Conservation (phyloP, 495 filamentous ascomycete genomes). For the Parmelia sp. region DNA sequence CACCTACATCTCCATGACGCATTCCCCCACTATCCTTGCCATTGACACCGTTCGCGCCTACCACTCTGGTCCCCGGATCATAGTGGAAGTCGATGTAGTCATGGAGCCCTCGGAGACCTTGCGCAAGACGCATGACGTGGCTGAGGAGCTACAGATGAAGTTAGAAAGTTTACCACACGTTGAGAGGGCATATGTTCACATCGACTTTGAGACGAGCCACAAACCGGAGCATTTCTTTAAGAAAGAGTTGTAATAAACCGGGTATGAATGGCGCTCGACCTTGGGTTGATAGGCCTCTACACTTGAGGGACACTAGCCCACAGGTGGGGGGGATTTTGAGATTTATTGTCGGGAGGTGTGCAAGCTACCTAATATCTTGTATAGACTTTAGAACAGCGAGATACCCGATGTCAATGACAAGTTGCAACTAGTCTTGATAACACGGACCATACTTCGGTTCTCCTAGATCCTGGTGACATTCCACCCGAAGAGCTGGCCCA, state of each 20-base stretch:
- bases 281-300: background rate
- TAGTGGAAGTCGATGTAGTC: slow-evolving; percentile 86
- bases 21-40: slow-evolving; percentile 68
- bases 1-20: slow-evolving; percentile 93
- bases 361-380: too few species aligned
- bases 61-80: slow-evolving; percentile 80
- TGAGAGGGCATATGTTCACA: slow-evolving; percentile 93
- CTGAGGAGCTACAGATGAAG: slow-evolving; percentile 91
- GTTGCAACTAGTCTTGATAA: background rate
- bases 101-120: slow-evolving; percentile 67
- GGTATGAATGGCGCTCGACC: background rate
- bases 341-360: background rate
- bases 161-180: slow-evolving; percentile 87
- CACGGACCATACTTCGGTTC: background rate
- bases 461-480: background rate
- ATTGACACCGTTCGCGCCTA: slow-evolving; percentile 95
- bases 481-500: background rate
- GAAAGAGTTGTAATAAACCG: slow-evolving; percentile 47
- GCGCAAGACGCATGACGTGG: slow-evolving; percentile 81
- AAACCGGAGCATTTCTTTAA: slow-evolving; percentile 73
- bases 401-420: background rate
- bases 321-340: too few species aligned
- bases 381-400: background rate
- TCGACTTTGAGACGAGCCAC: slow-evolving; percentile 96
- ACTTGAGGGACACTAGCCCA: background rate